phyloP scores from a whole-genome alignment of 768 basidiomycete genomes.

The Pleurotus sapidus region DNA sequence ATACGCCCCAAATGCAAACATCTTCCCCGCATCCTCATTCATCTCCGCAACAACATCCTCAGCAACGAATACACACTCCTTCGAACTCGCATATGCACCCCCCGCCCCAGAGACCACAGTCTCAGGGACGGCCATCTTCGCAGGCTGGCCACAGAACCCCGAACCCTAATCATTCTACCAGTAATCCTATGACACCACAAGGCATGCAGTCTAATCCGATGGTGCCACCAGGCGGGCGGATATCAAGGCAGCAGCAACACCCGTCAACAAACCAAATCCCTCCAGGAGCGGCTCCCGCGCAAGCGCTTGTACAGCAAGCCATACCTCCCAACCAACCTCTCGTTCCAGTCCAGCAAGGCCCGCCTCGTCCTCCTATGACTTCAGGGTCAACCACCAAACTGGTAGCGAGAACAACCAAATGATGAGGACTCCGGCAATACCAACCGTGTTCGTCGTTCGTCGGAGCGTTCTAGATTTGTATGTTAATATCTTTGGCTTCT shows the following conservation, averaged over 20 bases:
- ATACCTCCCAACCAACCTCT: conserved; percentile 18
- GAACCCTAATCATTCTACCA: conserved; percentile 11
- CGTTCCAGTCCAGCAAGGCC: conserved; percentile 13
- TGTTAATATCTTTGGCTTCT: background rate
- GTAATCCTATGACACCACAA: background rate
- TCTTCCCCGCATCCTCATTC: conserved; percentile 23
- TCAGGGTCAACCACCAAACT: background rate
- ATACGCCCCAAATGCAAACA: conserved; percentile 19
- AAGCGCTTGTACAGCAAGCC: conserved; percentile 9
- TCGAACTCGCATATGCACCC: conserved; percentile 45
- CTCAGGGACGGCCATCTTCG: conserved; percentile 51
- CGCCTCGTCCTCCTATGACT: conserved; percentile 16
- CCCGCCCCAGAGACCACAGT: conserved; percentile 46
- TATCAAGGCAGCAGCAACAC: conserved; percentile 6
- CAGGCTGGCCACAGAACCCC: conserved; percentile 33
- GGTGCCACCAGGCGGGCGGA: background rate
- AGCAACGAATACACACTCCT: conserved; percentile 33
- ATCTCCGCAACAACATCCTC: conserved; percentile 27
- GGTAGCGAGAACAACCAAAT: background rate
- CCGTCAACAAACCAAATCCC: conserved; percentile 10
- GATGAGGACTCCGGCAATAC: background rate
- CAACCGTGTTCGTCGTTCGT: background rate
- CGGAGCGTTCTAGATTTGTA: background rate
- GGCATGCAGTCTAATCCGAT: background rate
- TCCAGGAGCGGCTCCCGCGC: conserved; percentile 11